phyloP scores from a whole-genome alignment of 1,284 basidiomycete genomes.

The Phylloboletellus chloephorus region DNA sequence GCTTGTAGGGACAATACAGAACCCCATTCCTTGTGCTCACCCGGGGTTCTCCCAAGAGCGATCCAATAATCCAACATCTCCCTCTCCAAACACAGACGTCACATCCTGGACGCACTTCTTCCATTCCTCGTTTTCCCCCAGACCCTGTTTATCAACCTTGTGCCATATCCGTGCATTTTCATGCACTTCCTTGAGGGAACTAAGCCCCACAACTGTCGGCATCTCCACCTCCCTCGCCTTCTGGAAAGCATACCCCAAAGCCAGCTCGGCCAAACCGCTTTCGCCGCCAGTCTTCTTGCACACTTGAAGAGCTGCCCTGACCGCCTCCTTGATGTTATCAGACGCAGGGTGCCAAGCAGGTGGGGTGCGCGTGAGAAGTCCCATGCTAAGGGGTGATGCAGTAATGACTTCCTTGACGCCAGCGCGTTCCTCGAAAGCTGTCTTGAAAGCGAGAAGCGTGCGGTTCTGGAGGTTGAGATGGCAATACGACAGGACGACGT shows the following conservation, averaged over 20 bases:
- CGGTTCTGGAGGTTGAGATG: constrained; percentile 83
- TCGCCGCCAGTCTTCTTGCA: constrained; percentile 24
- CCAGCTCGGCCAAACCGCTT: constrained; percentile 54
- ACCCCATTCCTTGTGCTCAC: neutral
- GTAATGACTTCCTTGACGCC: constrained; percentile 67
- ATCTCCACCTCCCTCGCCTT: constrained; percentile 43
- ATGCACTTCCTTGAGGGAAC: constrained; percentile 67
- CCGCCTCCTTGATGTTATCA: constrained; percentile 42
- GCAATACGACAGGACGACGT: constrained; percentile 82
- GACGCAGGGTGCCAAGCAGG: constrained; percentile 88
- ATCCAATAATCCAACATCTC: constrained; percentile 47
- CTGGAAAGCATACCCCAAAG: constrained; percentile 68
- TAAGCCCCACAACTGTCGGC: constrained; percentile 75
- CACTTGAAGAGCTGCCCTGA: constrained; percentile 14
- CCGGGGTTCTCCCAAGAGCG: constrained; percentile 62
- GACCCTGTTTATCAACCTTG: constrained; percentile 41
- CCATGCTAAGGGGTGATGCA: constrained; percentile 92
- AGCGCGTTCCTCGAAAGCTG: constrained; percentile 59
- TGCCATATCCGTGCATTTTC: constrained; percentile 66
- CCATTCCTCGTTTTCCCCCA: constrained; percentile 37
- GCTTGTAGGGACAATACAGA: constrained; percentile 26
- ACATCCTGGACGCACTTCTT: constrained; percentile 46
- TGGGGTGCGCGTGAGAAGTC: constrained; percentile 66
- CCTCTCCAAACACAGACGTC: constrained; percentile 39
- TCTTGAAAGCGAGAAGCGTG: constrained; percentile 57